Conservation (phyloP, 2,329 filamentous ascomycete genomes). For the Pyrenochaeta sp. region DNA sequence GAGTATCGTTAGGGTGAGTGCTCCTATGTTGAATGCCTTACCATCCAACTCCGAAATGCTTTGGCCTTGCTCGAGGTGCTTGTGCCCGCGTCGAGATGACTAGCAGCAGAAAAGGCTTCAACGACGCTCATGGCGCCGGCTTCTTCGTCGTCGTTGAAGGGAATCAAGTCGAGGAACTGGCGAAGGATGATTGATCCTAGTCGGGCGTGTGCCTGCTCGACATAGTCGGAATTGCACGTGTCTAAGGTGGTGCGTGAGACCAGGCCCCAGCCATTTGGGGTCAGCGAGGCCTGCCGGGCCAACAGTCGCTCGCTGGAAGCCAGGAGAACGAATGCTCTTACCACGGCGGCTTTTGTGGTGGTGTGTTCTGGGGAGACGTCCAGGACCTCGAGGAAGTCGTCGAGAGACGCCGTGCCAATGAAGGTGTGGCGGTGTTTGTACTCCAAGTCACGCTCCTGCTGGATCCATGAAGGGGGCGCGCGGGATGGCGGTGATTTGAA, state of each 20-base stretch:
- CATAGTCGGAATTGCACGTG: constrained; percentile 26
- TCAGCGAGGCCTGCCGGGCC: constrained; percentile 32
- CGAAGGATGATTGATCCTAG: constrained; percentile 38
- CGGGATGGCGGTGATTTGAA: constrained; percentile 9
- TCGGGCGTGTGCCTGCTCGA: constrained; percentile 33
- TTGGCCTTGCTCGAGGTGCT: constrained; percentile 29
- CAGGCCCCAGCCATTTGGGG: constrained; percentile 35
- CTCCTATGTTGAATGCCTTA: no score
- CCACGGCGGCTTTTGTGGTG: constrained; percentile 28
- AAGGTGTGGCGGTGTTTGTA: constrained; percentile 47
- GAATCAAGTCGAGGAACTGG: constrained; percentile 36
- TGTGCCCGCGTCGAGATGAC: constrained; percentile 32
- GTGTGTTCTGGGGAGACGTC: constrained; percentile 26
- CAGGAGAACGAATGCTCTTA: constrained; percentile 35
- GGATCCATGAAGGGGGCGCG: not conserved
- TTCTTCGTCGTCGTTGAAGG: constrained; percentile 30
- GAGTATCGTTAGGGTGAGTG: no score
- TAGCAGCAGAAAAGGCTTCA: constrained; percentile 39
- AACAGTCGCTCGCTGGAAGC: constrained; percentile 38
- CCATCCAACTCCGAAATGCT: constrained; percentile 35
- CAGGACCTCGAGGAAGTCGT: constrained; percentile 39
- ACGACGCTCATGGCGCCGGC: constrained; percentile 29
- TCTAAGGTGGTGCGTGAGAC: constrained; percentile 33
- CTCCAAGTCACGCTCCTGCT: constrained; percentile 37
- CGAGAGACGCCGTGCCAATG: constrained; percentile 41